Evolutionary conservation across 2,329 filamentous ascomycete species (phyloP).

Genomic region (Neopestalotiopsis sp.): DNA sequence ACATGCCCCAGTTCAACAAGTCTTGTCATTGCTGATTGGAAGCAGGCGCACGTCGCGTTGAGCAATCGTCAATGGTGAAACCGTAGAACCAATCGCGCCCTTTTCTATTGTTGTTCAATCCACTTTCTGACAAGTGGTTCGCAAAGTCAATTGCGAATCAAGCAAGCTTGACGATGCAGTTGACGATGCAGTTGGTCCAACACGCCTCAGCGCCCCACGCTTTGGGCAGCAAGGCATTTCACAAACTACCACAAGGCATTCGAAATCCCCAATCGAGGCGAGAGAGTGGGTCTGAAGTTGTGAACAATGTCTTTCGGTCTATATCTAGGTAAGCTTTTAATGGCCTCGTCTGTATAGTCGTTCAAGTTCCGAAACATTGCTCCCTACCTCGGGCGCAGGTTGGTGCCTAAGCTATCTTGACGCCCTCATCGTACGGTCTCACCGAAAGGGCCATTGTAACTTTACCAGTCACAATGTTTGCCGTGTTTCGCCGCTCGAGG

Average conservation of each 20-base stretch:
- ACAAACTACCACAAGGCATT: background rate
- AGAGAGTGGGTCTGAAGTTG: background rate
- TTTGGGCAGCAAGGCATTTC: background rate
- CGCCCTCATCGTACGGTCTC: background rate
- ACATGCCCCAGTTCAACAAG: no score
- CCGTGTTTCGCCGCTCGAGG: conserved; percentile 41
- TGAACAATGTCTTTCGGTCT: background rate
- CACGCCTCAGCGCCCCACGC: background rate
- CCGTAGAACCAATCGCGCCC: no score
- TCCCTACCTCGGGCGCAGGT: background rate
- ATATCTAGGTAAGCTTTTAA: background rate
- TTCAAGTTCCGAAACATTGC: background rate
- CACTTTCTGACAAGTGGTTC: background rate
- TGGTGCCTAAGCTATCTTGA: background rate
- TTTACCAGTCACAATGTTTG: conserved; percentile 41
- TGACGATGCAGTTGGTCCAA: background rate
- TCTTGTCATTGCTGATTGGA: no score
- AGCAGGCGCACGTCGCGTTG: no score
- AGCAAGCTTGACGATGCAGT: background rate
- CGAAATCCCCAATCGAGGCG: background rate
- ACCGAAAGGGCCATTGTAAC: conserved; percentile 22
- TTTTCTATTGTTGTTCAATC: no score
- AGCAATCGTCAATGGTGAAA: no score
- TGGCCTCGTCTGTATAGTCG: no score
- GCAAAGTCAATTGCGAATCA: background rate